Percentiles rank a stretch among this genome's conserved stretches.
phyloP scores from a whole-genome alignment of 2,329 filamentous ascomycete genomes.

The Eutypa lata region DNA sequence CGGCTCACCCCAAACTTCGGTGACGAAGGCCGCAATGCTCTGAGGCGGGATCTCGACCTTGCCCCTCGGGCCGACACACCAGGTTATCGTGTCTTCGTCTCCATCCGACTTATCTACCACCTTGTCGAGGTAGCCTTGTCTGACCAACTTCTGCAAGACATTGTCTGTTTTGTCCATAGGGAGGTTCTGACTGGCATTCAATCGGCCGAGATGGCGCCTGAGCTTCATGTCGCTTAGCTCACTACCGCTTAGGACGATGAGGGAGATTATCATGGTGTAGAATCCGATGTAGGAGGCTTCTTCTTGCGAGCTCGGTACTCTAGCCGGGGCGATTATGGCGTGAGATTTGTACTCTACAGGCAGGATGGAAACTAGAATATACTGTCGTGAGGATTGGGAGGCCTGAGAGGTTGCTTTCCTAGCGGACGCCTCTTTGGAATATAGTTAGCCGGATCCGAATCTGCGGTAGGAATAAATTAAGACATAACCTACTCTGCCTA shows the following conservation, averaged over 20 bases:
- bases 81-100: slow-evolving; percentile 76
- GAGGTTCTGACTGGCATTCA: slow-evolving; percentile 73
- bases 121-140: slow-evolving; percentile 79
- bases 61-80: slow-evolving; percentile 79
- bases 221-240: slow-evolving; percentile 75
- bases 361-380: slow-evolving; percentile 73
- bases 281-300: slow-evolving; percentile 81
- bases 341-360: slow-evolving; percentile 65
- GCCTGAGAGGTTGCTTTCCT: slow-evolving; percentile 40
- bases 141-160: slow-evolving; percentile 70
- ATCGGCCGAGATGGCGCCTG: slow-evolving; percentile 67
- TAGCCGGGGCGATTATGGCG: slow-evolving; percentile 65
- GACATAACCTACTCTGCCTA: slow-evolving; percentile 59
- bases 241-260: slow-evolving; percentile 74
- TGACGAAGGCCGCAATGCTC: slow-evolving; percentile 69
- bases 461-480: background rate
- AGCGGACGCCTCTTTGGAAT: slow-evolving; percentile 30
- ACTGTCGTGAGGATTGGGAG: slow-evolving; percentile 63
- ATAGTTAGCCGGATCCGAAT: slow-evolving; percentile 4
- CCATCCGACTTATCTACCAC: slow-evolving; percentile 62
- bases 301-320: slow-evolving; percentile 59
- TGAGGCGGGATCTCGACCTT: slow-evolving; percentile 80
- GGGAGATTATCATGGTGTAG: slow-evolving; percentile 73
- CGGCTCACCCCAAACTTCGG: slow-evolving; percentile 54
- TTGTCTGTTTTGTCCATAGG: slow-evolving; percentile 73